Conservation (phyloP, 164 flowering plant species). For the Nelumbo lutea region DNA sequence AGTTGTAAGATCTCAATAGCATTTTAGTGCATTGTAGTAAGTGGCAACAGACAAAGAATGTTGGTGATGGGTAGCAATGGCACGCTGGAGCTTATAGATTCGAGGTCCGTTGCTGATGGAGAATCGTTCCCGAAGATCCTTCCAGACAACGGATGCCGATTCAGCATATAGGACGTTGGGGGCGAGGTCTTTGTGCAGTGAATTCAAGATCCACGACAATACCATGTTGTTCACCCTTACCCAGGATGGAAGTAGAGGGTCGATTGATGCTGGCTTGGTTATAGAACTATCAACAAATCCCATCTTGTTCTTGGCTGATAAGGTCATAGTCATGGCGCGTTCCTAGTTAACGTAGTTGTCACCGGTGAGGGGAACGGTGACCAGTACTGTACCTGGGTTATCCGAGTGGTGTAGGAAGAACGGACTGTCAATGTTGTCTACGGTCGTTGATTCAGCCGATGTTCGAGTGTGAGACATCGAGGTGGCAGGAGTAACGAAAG, state of each 20-base stretch:
- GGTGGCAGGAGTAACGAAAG: too few relatives aligned
- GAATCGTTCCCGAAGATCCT: background rate
- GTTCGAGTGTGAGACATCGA: too few relatives aligned
- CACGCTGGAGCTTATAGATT: background rate
- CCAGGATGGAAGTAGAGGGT: background rate
- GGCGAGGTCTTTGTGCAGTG: background rate
- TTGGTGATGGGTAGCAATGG: background rate
- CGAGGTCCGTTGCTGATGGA: background rate
- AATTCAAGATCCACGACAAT: background rate
- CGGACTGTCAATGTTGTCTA: background rate
- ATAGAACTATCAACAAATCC: background rate
- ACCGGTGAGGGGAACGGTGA: background rate
- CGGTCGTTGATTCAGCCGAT: too few relatives aligned
- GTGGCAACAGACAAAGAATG: background rate
- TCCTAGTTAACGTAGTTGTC: background rate
- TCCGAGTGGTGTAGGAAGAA: background rate
- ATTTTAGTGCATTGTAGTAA: background rate
- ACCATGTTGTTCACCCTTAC: background rate
- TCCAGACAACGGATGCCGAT: background rate
- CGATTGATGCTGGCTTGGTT: background rate
- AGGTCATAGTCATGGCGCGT: background rate
- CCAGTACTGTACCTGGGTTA: background rate
- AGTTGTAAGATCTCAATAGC: background rate
- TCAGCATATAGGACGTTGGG: background rate
- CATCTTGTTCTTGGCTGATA: background rate